Conservation (phyloP, 1,284 basidiomycete genomes). For the Ceratobasidium sp. region DNA sequence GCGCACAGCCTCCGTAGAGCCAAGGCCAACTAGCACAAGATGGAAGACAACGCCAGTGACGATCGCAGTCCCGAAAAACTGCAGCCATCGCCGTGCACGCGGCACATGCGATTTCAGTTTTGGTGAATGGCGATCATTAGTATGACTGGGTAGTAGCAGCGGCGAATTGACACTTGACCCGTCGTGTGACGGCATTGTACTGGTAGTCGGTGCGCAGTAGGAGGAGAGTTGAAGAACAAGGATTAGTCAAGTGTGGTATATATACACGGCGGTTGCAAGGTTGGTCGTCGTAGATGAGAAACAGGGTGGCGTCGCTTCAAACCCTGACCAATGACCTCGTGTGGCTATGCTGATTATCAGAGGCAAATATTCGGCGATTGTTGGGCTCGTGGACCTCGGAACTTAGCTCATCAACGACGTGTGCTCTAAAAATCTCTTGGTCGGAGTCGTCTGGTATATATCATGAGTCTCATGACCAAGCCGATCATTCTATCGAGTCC, state of each 20-base stretch:
- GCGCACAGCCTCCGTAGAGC: conserved; percentile 36
- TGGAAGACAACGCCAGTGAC: conserved; percentile 43
- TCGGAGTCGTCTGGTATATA: too few relatives aligned
- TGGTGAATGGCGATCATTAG: not conserved
- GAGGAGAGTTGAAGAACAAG: too few relatives aligned
- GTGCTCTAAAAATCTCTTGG: not conserved
- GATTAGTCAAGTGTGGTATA: too few relatives aligned
- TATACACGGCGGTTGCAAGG: not conserved
- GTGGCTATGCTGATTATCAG: not conserved
- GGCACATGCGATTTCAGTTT: conserved; percentile 30
- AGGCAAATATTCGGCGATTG: not conserved
- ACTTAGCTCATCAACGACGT: not conserved
- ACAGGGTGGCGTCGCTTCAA: not conserved
- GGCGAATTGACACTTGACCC: conserved; percentile 40
- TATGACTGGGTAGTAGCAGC: conserved; percentile 30
- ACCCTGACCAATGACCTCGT: not conserved
- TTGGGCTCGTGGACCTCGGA: not conserved
- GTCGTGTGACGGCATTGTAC: conserved; percentile 26
- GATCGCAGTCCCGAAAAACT: conserved; percentile 43
- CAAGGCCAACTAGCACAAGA: conserved; percentile 42
- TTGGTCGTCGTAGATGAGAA: too few relatives aligned
- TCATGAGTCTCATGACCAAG: too few relatives aligned
- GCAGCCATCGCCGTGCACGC: conserved; percentile 30
- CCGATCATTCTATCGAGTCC: too few relatives aligned
- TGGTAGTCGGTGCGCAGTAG: not conserved